Percentiles rank a stretch among this genome's conserved stretches.
Evolutionary conservation across 768 basidiomycete genomes (phyloP).

Genomic region (Kwoniella dendrophila): DNA sequence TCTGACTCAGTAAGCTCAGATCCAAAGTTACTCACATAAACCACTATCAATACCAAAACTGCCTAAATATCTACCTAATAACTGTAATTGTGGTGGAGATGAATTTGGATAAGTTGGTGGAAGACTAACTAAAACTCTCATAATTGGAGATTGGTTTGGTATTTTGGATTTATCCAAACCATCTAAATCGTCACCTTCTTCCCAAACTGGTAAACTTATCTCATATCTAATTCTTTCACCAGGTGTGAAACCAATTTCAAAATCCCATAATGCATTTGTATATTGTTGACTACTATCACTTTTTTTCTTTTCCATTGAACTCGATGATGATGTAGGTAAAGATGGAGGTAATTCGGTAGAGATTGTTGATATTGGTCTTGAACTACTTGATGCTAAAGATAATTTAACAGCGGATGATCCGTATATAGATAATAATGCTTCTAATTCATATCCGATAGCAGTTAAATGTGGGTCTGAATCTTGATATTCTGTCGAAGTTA

Average conservation of each 20-base stretch:
- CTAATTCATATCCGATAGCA: conserved; percentile 53
- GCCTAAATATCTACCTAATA: conserved; percentile 55
- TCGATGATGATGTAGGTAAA: background rate
- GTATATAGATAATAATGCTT: conserved; percentile 52
- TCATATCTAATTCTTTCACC: conserved; percentile 52
- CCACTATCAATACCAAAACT: conserved; percentile 52
- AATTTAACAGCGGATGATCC: conserved; percentile 34
- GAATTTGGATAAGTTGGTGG: conserved; percentile 54
- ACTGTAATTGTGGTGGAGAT: conserved; percentile 54
- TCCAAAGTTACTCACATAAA: conserved; percentile 44
- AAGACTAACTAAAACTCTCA: conserved; percentile 51
- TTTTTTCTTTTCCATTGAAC: conserved; percentile 3
- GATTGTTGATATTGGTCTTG: conserved; percentile 21
- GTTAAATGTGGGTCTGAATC: conserved; percentile 42
- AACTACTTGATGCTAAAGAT: conserved; percentile 35
- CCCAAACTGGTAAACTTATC: conserved; percentile 46
- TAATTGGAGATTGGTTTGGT: conserved; percentile 30
- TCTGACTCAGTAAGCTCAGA: background rate
- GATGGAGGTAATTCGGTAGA: conserved; percentile 10
- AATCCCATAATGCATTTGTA: conserved; percentile 32
- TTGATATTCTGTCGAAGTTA: conserved; percentile 35
- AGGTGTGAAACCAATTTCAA: conserved; percentile 27
- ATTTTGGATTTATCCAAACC: conserved; percentile 23
- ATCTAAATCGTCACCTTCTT: conserved; percentile 37
- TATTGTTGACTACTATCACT: conserved; percentile 30